Evolutionary conservation across 2,329 filamentous ascomycete genomes (phyloP), one percentile per base, ranked within the genome.

Genomic region (Aspergillus latus): DNA sequence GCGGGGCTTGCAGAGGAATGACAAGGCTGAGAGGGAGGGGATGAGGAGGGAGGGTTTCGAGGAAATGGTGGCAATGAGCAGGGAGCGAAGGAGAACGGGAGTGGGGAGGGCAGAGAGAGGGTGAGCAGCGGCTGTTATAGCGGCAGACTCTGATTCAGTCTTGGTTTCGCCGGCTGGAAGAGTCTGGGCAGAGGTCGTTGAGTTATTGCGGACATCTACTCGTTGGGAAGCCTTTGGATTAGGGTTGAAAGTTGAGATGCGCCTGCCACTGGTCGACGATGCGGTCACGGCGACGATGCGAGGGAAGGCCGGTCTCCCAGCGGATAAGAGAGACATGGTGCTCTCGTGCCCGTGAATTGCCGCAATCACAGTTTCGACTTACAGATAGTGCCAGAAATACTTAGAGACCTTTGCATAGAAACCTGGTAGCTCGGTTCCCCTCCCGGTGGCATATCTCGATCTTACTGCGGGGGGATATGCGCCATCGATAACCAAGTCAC

Each of bases 1-100:
- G 1, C 83, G 78, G 52, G 78, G 86, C 51, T 82, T 82, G 36
- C 88, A 85, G 61, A 95, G 82, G 29, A 82, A 72, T 4, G 80
- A 82, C 76, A 95, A 88, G 55, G 88, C 73, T 54, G 80, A 80
- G 39, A 94, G 80, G 6, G 88, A 92, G 0, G 88, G 85, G 1
- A 78, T 76, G 2, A 95, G 83, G 1, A 96, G 81, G 7, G 85
- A 54, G 26, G 73, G 74, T 54, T 76, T 76, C 2, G 79, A 81
- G 0, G 78, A 81, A 11, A 82, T 69, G 13, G 76, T 75, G 29
- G 78, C 73, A 54, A 81, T 70, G 15, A 79, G 58, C 1, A 79
- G 65, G 0, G 76, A 79, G 52, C 76, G 65, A 5, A 77, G 68
- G 5, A 79, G 67, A 7, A 71, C 66, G 7, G 64, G 55, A 1